Evolutionary conservation across 352 stramenopile species (phyloP), one percentile per base, ranked within the genome.

Genomic region (Plasmopara viticola): DNA sequence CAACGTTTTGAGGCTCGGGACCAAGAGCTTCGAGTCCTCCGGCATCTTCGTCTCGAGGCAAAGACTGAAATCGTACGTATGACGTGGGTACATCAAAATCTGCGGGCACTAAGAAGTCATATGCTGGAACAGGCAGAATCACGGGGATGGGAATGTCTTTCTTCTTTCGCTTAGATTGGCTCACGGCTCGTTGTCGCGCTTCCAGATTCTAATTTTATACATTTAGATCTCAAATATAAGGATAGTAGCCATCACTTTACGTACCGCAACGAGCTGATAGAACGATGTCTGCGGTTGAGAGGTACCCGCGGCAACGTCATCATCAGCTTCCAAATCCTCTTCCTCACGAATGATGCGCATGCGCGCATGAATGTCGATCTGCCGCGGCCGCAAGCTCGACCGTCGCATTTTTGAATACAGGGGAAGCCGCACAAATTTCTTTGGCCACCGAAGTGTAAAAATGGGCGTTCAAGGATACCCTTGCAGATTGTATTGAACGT

Each of bases 121-220:
- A 94, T 9, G 65, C 66, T 20, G 65, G 51, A 2, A 90, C 78
- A 2, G 70, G 62, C 15, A 87, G 65, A 53, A 86, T 94, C 53
- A 93, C 73, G 10, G 84, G 83, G 37, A 89, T 94, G 17, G 84
- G 78, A 56, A 93, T 94, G 58, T 92, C 85, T 62, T 91, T 92
- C 66, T 94, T 92, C 57, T 82, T 86, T 29, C 82, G 67, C 31
- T 78, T 79, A 2, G 58, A 56, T 61, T 64, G 59, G 0, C 48
- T 50, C 0, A 52, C 48, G 45, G 70, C 50, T 35, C 74, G 68
- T 28, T 80, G 62, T 41, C 77, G 78, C 29, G 86, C 74, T 43
- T 85, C 77, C 14, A 89, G 46, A n/a, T 64, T 78, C 77, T 89
- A 64, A 35, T 51, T 37, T 58, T 35, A 29, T 8, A 17, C 9